Evolutionary conservation across 1,284 basidiomycete species (phyloP), one percentile per base, ranked within the genome.

Genomic region (Phellopilus nigrolimitatus): DNA sequence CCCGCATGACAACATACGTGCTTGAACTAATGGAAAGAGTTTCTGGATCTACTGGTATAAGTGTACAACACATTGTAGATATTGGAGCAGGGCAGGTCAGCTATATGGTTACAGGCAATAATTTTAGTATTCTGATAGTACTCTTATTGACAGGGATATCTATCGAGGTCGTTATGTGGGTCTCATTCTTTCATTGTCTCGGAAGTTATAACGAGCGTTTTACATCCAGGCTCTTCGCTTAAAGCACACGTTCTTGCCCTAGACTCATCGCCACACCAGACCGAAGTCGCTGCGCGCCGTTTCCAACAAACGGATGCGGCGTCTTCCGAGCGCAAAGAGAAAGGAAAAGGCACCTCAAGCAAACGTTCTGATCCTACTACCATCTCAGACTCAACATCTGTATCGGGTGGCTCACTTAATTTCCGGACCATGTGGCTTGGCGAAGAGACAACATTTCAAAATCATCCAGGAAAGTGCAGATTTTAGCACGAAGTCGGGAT

Each of bases 31-130:
- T 70, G 17, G 40, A 60, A 43, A 46, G 59, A 33, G 36, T 54
- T 0, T 36, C 53, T 1, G 25, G 50, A 15, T 49, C 65, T 33
- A 28, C 57, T 31, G 46, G 42, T 13, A 45, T 57, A 47, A 10
- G 51, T 22, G 47, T 68, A 49, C 50, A 54, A 46, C 71, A 75
- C 56, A 66, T 65, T 6, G 74, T 79, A 8, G 78, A 80, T 49
- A 65, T 80, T 15, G 78, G 78, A 24, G 73, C 78, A 12, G 78
- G 78, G 15, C 78, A 79, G 60, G 76, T 79, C 54, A 50, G 70
- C 66, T 13, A 24, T 12, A 9, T 51, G 45, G 21, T 28, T 7
- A 39, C 13, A 45, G 15, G 30, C 17, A 51, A 51, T 17, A 6
- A 39, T 34, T 56, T 21, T 15, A 41, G 21, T 30, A 43, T 5